Evolutionary conservation across 73 alveolate genomes (phyloP).

Genomic region (Paramecium primaurelia): DNA sequence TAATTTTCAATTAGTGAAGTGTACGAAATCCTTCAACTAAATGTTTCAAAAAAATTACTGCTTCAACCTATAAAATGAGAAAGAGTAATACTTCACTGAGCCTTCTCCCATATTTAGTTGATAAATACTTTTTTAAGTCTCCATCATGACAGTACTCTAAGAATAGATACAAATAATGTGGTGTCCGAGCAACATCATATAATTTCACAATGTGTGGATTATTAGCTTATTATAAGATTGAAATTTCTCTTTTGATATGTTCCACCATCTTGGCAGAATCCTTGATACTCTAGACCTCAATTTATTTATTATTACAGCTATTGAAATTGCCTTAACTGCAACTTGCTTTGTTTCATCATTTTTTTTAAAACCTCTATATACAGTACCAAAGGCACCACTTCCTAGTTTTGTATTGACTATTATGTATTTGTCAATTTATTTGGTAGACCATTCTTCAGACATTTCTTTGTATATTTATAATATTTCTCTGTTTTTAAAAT

Average conservation of each 20-base stretch:
- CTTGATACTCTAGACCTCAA: constrained; percentile 13
- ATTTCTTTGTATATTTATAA: background rate
- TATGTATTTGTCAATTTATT: constrained; percentile 41
- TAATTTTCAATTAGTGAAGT: constrained; percentile 45
- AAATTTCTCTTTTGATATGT: constrained; percentile 54
- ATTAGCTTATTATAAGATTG: constrained; percentile 47
- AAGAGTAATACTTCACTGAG: constrained; percentile 39
- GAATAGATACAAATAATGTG: constrained; percentile 52
- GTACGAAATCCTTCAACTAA: constrained; percentile 57
- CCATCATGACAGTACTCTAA: constrained; percentile 63
- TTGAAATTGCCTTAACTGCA: constrained; percentile 35
- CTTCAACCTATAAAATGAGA: constrained; percentile 8
- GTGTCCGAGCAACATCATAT: constrained; percentile 62
- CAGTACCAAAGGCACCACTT: constrained; percentile 49
- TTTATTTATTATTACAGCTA: background rate
- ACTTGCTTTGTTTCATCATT: constrained; percentile 38
- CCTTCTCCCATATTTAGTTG: constrained; percentile 58
- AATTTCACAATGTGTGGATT: constrained; percentile 57
- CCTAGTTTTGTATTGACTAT: constrained; percentile 48
- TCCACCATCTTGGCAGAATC: constrained; percentile 62
- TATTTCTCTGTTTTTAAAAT: background rate
- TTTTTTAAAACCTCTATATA: constrained; percentile 39
- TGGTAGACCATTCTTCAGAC: constrained; percentile 45
- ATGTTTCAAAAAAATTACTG: constrained; percentile 57
- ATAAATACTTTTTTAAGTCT: constrained; percentile 47